phyloP scores from a whole-genome alignment of 163 green algal genomes.

The Chlorella variabilis region DNA sequence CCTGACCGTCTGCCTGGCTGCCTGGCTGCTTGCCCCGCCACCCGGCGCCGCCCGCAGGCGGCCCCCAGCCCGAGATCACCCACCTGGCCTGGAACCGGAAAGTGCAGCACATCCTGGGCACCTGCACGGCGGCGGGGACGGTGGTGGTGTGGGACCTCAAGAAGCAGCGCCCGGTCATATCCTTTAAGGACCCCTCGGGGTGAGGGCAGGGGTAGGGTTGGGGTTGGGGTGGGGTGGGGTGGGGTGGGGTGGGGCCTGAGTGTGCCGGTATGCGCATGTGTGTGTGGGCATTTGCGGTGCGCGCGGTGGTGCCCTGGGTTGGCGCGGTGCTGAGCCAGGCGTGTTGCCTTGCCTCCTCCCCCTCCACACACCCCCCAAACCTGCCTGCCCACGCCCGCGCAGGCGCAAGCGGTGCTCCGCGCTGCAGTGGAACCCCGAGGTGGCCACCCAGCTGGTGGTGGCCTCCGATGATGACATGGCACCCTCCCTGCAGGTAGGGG shows the following conservation, averaged over 20 bases:
- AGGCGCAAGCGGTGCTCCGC: constrained; percentile 68
- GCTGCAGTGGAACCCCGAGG: constrained; percentile 94
- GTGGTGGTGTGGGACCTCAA: constrained; percentile 97
- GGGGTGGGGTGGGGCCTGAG: too few species aligned
- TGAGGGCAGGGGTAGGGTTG: too few species aligned
- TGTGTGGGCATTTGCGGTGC: too few species aligned
- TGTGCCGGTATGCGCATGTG: too few species aligned
- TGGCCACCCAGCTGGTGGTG: constrained; percentile 94
- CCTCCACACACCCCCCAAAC: neutral
- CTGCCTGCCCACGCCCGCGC: neutral
- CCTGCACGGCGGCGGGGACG: constrained; percentile 74
- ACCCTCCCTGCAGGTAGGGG: constrained; percentile 80
- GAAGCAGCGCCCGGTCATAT: constrained; percentile 90
- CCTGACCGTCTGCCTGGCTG: too few species aligned
- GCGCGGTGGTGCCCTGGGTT: too few species aligned
- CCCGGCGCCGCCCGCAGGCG: constrained; percentile 13
- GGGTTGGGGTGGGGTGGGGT: too few species aligned
- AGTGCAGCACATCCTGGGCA: constrained; percentile 96
- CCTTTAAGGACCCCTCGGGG: constrained; percentile 82
- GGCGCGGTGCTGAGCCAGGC: neutral
- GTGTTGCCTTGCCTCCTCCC: neutral
- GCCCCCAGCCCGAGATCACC: constrained; percentile 75
- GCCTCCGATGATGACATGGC: constrained; percentile 94
- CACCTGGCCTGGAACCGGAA: constrained; percentile 95
- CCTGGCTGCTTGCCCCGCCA: too few species aligned